These are phyloP conservation scores for Casuarina cunninghamiana DNA, from an alignment of 306 rosid species.

Conservation along the genomic window DNA sequence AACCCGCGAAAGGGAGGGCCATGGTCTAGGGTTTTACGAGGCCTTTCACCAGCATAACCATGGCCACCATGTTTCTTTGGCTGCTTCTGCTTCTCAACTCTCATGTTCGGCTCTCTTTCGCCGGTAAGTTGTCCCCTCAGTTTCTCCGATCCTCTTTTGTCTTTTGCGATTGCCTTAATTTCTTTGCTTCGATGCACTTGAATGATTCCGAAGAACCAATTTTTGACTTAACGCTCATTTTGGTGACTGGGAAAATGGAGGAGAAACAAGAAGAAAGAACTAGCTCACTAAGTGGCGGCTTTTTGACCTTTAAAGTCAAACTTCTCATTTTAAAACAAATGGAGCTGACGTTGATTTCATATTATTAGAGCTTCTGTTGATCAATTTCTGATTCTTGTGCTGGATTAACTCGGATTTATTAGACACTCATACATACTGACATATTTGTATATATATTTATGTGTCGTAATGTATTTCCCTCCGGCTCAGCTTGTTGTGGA, in stretches of 20 bases:
- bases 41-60: slow-evolving; percentile 16
- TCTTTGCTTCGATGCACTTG: neutral
- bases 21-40: neutral
- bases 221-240: neutral
- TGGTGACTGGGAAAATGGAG: slow-evolving; percentile 21
- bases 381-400: no score
- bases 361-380: no score
- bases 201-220: neutral
- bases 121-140: slow-evolving; percentile 42
- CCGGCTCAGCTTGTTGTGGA: no score
- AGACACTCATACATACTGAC: no score
- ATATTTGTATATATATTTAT: no score
- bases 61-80: slow-evolving; percentile 44
- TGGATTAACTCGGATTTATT: no score
- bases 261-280: neutral
- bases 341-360: no score
- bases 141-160: neutral
- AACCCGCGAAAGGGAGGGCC: neutral
- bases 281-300: no score
- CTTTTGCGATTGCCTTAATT: neutral
- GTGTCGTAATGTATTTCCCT: no score
- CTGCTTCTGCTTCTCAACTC: slow-evolving; percentile 35
- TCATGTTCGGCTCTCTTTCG: slow-evolving; percentile 41
- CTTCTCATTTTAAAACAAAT: no score
- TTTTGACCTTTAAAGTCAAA: no score